Conservation (phyloP, 2,329 filamentous ascomycete genomes). For the Fusarium praegraminearum region DNA sequence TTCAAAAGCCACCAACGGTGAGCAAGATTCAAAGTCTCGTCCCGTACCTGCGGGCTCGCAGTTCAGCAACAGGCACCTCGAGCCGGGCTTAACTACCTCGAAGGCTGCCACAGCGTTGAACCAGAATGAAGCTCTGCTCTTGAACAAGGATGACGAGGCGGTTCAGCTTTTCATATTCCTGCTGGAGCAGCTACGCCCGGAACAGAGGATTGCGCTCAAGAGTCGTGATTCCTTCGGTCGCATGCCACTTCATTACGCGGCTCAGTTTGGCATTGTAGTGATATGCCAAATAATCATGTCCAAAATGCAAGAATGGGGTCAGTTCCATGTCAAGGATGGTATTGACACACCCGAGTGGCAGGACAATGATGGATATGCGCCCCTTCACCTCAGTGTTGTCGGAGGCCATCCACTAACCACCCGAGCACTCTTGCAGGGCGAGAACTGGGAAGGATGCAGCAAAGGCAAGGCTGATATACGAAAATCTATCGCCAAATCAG, state of each 20-base stretch:
- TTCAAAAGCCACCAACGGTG: constrained; percentile 65
- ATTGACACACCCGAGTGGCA: constrained; percentile 93
- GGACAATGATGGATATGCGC: constrained; percentile 90
- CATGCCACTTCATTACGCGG: constrained; percentile 90
- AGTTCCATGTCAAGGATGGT: constrained; percentile 85
- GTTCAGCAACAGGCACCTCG: constrained; percentile 79
- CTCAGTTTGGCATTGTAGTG: constrained; percentile 93
- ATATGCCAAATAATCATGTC: constrained; percentile 89
- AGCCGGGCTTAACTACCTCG: constrained; percentile 78
- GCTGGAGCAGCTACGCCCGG: constrained; percentile 74
- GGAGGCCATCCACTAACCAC: constrained; percentile 91
- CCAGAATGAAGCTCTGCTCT: constrained; percentile 74
- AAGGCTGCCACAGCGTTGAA: constrained; percentile 70
- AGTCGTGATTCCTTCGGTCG: constrained; percentile 83
- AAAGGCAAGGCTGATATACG: constrained; percentile 73
- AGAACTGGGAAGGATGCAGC: constrained; percentile 77
- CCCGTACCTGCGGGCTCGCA: constrained; percentile 63
- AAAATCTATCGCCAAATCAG: constrained; percentile 81
- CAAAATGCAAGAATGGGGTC: constrained; percentile 88
- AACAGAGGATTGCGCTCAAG: constrained; percentile 76
- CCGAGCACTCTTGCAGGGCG: constrained; percentile 80
- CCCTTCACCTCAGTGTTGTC: constrained; percentile 91
- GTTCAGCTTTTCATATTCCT: constrained; percentile 74
- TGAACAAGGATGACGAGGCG: constrained; percentile 78
- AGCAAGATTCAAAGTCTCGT: constrained; percentile 65